Conservation (phyloP, 2,329 filamentous ascomycete species). For the Emergomyces africanus region DNA sequence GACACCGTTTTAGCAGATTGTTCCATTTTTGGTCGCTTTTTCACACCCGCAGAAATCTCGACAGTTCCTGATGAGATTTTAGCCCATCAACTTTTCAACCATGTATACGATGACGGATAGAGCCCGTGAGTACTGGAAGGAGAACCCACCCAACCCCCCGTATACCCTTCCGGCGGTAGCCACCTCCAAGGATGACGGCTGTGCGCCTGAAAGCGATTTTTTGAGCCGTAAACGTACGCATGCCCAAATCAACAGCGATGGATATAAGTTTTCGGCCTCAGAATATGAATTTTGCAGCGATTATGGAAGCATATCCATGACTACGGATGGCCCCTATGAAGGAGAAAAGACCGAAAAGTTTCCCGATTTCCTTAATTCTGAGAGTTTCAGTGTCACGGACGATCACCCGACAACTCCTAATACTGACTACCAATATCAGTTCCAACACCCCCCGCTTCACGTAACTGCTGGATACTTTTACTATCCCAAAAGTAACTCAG, state of each 20-base stretch:
- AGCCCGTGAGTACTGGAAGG: neutral
- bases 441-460: neutral
- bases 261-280: neutral
- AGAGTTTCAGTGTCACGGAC: neutral
- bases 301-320: neutral
- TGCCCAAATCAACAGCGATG: neutral
- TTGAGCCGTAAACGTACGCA: neutral
- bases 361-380: neutral
- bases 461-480: neutral
- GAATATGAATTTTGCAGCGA: neutral
- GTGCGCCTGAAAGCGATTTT: neutral
- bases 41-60: neutral
- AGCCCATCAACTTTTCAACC: neutral
- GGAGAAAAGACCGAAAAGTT: neutral
- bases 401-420: neutral
- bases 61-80: neutral
- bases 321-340: neutral
- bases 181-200: neutral
- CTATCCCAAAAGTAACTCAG: neutral
- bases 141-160: neutral
- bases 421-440: neutral
- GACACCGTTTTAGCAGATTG: neutral
- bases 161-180: conserved; percentile 1
- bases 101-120: neutral
- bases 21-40: neutral